Evolutionary conservation across 2,329 filamentous ascomycete species (phyloP).

Genomic region (Chaetomiaceae sp.): DNA sequence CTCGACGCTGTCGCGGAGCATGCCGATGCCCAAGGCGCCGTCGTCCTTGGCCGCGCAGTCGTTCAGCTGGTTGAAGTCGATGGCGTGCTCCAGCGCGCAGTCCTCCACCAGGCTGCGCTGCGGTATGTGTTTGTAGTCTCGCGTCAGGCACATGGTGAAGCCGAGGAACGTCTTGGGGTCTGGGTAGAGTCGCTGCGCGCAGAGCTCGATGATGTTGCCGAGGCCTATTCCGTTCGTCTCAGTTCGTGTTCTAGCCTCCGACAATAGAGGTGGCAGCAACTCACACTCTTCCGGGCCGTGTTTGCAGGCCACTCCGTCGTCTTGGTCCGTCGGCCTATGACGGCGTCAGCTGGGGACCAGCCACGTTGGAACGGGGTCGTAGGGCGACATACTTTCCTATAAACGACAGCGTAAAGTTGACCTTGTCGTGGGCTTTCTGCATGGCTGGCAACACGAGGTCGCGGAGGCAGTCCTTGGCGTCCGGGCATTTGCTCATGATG

Average conservation of each 20-base stretch:
- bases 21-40: constrained; percentile 60
- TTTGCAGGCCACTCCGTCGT: constrained; percentile 80
- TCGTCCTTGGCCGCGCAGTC: constrained; percentile 73
- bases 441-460: constrained; percentile 80
- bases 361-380: background rate
- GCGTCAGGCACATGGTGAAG: constrained; percentile 84
- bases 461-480: constrained; percentile 77
- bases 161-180: constrained; percentile 83
- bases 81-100: constrained; percentile 85
- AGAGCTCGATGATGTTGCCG: constrained; percentile 91
- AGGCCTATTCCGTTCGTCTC: constrained; percentile 44
- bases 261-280: constrained; percentile 12
- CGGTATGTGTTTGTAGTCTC: constrained; percentile 71
- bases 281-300: constrained; percentile 79
- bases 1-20: constrained; percentile 63
- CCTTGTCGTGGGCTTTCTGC: constrained; percentile 72
- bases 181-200: constrained; percentile 74
- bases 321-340: constrained; percentile 62
- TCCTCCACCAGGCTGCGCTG: constrained; percentile 70
- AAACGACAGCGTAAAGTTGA: constrained; percentile 85
- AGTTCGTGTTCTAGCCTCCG: background rate
- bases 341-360: background rate
- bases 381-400: constrained; percentile 64
- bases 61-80: constrained; percentile 77
- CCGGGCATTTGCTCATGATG: constrained; percentile 96